Percentiles rank a stretch among this genome's conserved stretches.
phyloP scores from a whole-genome alignment of 768 basidiomycete species.

The Leccinum fibrillosum region DNA sequence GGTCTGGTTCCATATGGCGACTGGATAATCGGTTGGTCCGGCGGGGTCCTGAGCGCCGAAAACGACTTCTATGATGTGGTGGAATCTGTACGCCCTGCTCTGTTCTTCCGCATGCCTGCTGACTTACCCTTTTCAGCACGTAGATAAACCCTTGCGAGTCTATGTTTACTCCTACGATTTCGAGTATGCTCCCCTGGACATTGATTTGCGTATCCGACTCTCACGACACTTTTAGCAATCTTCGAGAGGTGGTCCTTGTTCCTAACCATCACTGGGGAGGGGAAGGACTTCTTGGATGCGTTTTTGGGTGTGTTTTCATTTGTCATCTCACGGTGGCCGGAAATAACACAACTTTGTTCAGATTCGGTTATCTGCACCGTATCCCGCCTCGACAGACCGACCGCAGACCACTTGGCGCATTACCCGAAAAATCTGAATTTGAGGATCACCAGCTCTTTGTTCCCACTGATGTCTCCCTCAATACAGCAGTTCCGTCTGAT shows the following conservation, averaged over 20 bases:
- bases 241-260: slow-evolving; percentile 90
- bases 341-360: slow-evolving; percentile 28
- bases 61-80: slow-evolving; percentile 96
- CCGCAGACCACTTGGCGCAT: slow-evolving; percentile 53
- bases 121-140: slow-evolving; percentile 54
- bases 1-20: slow-evolving; percentile 90
- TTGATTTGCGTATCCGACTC: not conserved
- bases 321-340: not conserved
- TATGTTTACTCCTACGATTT: slow-evolving; percentile 98
- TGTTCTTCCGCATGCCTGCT: slow-evolving; percentile 1
- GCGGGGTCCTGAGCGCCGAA: slow-evolving; percentile 86
- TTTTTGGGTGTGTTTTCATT: slow-evolving; percentile 73
- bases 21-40: slow-evolving; percentile 88
- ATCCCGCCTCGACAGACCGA: slow-evolving; percentile 78
- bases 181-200: slow-evolving; percentile 56
- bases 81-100: slow-evolving; percentile 62
- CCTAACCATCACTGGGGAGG: slow-evolving; percentile 98
- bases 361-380: slow-evolving; percentile 89
- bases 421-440: slow-evolving; percentile 49
- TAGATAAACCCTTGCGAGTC: slow-evolving; percentile 89
- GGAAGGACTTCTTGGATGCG: slow-evolving; percentile 90
- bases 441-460: slow-evolving; percentile 70
- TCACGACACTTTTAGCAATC: slow-evolving; percentile 51
- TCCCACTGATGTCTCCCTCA: slow-evolving; percentile 53
- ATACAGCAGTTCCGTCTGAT: not conserved